These are phyloP conservation scores for Phaeosphaeria sp. DNA, from an alignment of 2,329 filamentous ascomycete species.

Conservation along the genomic window DNA sequence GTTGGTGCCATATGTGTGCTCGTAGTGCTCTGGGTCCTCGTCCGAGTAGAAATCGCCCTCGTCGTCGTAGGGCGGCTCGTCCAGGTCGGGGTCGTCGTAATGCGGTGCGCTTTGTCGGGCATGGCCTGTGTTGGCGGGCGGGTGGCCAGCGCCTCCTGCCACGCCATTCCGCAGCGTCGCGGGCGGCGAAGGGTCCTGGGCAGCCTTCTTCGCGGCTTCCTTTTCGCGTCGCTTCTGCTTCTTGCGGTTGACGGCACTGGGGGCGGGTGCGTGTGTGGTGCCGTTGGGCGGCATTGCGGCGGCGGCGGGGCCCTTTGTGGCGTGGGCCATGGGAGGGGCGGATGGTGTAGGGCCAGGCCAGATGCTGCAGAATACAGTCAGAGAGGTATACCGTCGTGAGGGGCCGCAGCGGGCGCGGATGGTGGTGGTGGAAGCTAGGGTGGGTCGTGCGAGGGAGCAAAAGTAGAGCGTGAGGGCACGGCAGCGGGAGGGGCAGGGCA, in stretches of 20 bases:
- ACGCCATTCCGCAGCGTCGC: conserved; percentile 38
- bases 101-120: conserved; percentile 44
- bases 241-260: conserved; percentile 78
- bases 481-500: conserved; percentile 25
- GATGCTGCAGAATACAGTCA: conserved; percentile 15
- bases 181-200: conserved; percentile 40
- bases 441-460: conserved; percentile 13
- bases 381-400: conserved; percentile 10
- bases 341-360: background rate
- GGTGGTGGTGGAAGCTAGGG: conserved; percentile 13
- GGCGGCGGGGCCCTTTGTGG: conserved; percentile 35
- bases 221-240: conserved; percentile 94
- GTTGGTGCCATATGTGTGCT: conserved; percentile 41
- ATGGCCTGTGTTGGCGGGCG: conserved; percentile 15
- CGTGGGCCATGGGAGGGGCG: conserved; percentile 43
- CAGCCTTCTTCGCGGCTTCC: conserved; percentile 68
- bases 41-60: conserved; percentile 51
- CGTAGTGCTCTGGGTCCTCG: conserved; percentile 41
- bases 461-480: conserved; percentile 11
- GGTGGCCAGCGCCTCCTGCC: conserved; percentile 15
- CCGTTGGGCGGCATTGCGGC: conserved; percentile 49
- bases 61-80: conserved; percentile 47
- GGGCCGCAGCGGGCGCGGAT: conserved; percentile 18
- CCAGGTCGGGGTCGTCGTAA: conserved; percentile 53
- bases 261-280: conserved; percentile 41